Evolutionary conservation across 371 early-diverging fungal species (phyloP).

Genomic region (Apophysomyces ossiformis): DNA sequence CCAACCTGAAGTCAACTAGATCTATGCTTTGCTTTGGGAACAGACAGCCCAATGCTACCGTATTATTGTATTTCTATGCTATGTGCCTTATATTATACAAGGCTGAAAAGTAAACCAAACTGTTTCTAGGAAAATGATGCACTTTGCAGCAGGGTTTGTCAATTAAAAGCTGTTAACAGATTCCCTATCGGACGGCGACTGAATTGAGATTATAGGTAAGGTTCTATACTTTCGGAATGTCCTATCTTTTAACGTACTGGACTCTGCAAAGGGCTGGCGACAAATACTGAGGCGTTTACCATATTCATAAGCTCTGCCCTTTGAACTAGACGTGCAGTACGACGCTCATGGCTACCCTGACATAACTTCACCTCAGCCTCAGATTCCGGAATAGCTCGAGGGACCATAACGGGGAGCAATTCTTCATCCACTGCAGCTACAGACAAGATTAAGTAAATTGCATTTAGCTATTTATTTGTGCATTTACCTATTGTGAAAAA

Average conservation of each 20-base stretch:
- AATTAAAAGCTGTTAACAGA: too few relatives aligned
- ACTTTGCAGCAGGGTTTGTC: too few relatives aligned
- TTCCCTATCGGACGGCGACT: too few relatives aligned
- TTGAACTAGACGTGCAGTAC: constrained; percentile 47
- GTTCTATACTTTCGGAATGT: too few relatives aligned
- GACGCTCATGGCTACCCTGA: constrained; percentile 48
- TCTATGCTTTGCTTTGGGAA: too few relatives aligned
- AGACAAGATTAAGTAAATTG: background rate
- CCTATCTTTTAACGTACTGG: background rate
- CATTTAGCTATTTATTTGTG: constrained; percentile 2
- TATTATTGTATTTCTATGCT: too few relatives aligned
- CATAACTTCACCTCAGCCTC: constrained; percentile 45
- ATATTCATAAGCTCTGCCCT: constrained; percentile 47
- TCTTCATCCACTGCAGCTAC: constrained; percentile 51
- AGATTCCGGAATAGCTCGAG: constrained; percentile 46
- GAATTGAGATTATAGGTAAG: too few relatives aligned
- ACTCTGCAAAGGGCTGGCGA: constrained; percentile 1
- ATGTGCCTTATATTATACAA: too few relatives aligned
- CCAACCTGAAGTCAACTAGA: too few relatives aligned
- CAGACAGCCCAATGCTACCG: too few relatives aligned
- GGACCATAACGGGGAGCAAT: constrained; percentile 50
- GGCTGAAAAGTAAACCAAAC: too few relatives aligned
- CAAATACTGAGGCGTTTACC: constrained; percentile 13
- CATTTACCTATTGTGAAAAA: constrained; percentile 61
- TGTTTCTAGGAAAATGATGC: too few relatives aligned